Evolutionary conservation across 2,329 filamentous ascomycete species (phyloP), one percentile per base, ranked within the genome.

Genomic region (Trichoderma sp.): DNA sequence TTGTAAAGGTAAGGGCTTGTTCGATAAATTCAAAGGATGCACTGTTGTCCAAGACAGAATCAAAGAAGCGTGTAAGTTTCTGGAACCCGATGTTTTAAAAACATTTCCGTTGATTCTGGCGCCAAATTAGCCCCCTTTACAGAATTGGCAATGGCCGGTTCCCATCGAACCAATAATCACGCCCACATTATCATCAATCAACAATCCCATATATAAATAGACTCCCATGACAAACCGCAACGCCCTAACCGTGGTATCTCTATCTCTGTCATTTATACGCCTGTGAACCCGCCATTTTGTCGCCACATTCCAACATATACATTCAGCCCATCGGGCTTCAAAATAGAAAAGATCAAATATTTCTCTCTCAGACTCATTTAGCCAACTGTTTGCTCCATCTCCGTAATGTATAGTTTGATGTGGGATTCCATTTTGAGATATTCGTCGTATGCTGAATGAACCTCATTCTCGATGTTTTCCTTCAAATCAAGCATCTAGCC

Each of bases 351-450:
- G 18, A 30, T 10, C 2, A 11, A 34, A 34, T 34, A 13, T 34
- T n/a, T 43, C 7, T 43, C 18, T 58, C 26, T 32, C n/a, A 14
- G 11, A 16, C 8, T n/a, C n/a, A 11, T 8, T 60, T 68, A 70
- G 30, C 72, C 83, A 73, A 96, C 88, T 68, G 90, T 91, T 81
- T 97, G 94, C 81, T 98, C 96, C 94, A 99, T 97, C 85, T 99
- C 96, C 5, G 92, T 97, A 77, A 99, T 97, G 83, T 99, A 99
- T 71, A 98, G 85, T 81, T 94, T 95, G 79, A 99, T 96, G 78
- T 99, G 96, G 46, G 93, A 91, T 80, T 98, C 95, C 89, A 99
- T 91, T 88, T 97, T 97, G 77, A 97, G 86, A 80, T 97, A 99
- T 83, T 98, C 93, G 73, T 97, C 94, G 75, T 97, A 89, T 1